Evolutionary conservation across 139 green algal genomes (phyloP).

Genomic region (Picochlorum costavermella): DNA sequence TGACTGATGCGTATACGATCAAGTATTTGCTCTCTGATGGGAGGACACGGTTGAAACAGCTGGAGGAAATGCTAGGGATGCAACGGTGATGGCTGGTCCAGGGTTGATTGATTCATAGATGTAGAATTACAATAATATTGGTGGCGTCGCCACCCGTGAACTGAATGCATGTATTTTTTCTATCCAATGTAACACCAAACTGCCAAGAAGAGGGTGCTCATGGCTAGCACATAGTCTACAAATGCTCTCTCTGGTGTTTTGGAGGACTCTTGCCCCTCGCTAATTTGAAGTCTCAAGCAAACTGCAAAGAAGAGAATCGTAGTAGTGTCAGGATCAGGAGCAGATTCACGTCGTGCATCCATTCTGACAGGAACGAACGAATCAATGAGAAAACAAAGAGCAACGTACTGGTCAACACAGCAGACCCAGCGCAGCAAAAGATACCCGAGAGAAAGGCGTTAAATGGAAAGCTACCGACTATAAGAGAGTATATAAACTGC

Average conservation of each 20-base stretch:
- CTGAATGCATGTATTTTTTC: slow-evolving; percentile 7
- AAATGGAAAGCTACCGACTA: slow-evolving; percentile 79
- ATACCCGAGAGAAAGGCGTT: slow-evolving; percentile 78
- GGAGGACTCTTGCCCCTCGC: slow-evolving; percentile 21
- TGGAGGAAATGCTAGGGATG: slow-evolving; percentile 23
- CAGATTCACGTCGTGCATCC: too few species aligned
- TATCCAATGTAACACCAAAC: slow-evolving; percentile 71
- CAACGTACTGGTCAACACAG: slow-evolving; percentile 61
- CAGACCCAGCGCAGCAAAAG: slow-evolving; percentile 61
- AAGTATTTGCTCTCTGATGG: slow-evolving; percentile 19
- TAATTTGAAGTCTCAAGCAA: slow-evolving; percentile 59
- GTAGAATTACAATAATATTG: neutral
- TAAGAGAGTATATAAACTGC: slow-evolving; percentile 67
- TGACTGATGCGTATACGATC: neutral
- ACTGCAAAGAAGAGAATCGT: neutral
- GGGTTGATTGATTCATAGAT: neutral
- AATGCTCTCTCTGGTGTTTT: slow-evolving; percentile 57
- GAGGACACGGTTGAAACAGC: neutral
- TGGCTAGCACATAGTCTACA: slow-evolving; percentile 68
- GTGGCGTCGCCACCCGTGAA: neutral
- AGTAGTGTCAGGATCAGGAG: neutral
- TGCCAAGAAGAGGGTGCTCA: slow-evolving; percentile 55
- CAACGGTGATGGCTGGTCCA: neutral
- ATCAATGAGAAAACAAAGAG: neutral
- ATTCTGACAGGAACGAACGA: too few species aligned